Percentiles rank a stretch among this genome's conserved stretches.
These are phyloP conservation scores for Endoconidiophora polonica DNA, from an alignment of 2,329 filamentous ascomycete genomes.

Conservation along the genomic window DNA sequence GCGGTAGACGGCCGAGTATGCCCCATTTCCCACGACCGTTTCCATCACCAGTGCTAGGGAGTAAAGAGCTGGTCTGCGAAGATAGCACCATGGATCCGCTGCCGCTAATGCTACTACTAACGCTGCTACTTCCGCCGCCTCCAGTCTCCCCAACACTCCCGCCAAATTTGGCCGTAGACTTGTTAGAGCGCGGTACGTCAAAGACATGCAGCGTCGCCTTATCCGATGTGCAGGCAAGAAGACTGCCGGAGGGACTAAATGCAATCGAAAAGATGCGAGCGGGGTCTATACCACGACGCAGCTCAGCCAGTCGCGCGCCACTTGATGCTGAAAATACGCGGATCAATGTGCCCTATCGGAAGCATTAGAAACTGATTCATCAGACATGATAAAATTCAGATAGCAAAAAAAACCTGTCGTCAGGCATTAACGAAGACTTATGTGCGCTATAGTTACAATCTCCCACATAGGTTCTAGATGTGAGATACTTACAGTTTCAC, in stretches of 20 bases:
- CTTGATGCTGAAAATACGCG: slow-evolving; percentile 69
- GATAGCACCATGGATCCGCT: slow-evolving; percentile 13
- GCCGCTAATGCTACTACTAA: too few relatives aligned
- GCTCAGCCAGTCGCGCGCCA: slow-evolving; percentile 65
- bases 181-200: slow-evolving; percentile 50
- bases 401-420: too few relatives aligned
- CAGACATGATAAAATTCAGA: background rate
- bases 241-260: slow-evolving; percentile 64
- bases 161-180: slow-evolving; percentile 15
- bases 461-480: slow-evolving; percentile 18
- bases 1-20: slow-evolving; percentile 63
- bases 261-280: slow-evolving; percentile 76
- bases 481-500: slow-evolving; percentile 39
- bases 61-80: slow-evolving; percentile 19
- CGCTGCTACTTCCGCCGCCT: too few relatives aligned
- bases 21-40: slow-evolving; percentile 64
- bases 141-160: too few relatives aligned
- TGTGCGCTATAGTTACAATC: slow-evolving; percentile 15
- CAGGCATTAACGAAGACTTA: too few relatives aligned
- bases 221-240: slow-evolving; percentile 86
- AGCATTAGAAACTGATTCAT: background rate
- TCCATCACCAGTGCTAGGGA: slow-evolving; percentile 21
- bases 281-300: slow-evolving; percentile 75
- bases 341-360: slow-evolving; percentile 54
- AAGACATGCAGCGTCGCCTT: slow-evolving; percentile 94